phyloP scores from a whole-genome alignment of 129 eudicot genomes.

The Artemisia tridentata region DNA sequence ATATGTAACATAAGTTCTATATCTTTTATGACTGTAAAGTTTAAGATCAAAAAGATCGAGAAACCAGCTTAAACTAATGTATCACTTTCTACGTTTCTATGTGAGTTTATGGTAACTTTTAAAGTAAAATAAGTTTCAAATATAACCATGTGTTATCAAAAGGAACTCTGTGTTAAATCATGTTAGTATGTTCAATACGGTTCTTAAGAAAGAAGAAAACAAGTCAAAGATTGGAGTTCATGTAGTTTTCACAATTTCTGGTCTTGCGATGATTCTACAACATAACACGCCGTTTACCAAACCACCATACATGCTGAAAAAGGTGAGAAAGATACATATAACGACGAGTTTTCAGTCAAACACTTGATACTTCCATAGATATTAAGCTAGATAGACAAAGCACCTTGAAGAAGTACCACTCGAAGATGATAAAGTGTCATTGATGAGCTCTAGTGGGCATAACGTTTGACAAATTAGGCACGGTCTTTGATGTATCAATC shows the following conservation, averaged over 20 bases:
- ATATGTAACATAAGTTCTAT: neutral
- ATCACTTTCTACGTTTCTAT: neutral
- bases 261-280: neutral
- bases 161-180: too few species aligned
- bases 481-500: neutral
- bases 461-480: neutral
- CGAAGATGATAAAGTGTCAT: neutral
- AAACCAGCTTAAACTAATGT: neutral
- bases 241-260: neutral
- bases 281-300: neutral
- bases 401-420: neutral
- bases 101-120: neutral
- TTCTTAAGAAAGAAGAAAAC: too few species aligned
- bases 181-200: too few species aligned
- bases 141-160: neutral
- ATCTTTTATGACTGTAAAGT: neutral
- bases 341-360: neutral
- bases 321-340: neutral
- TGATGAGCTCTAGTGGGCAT: constrained; percentile 2
- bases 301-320: neutral
- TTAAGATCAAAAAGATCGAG: neutral
- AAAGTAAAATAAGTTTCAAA: neutral
- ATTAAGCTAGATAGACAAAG: neutral
- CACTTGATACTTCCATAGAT: neutral
- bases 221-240: neutral